Evolutionary conservation across 192 early-diverging fungal genomes (phyloP), one percentile per base, ranked within the genome.

Genomic region (Coemansia sp.): DNA sequence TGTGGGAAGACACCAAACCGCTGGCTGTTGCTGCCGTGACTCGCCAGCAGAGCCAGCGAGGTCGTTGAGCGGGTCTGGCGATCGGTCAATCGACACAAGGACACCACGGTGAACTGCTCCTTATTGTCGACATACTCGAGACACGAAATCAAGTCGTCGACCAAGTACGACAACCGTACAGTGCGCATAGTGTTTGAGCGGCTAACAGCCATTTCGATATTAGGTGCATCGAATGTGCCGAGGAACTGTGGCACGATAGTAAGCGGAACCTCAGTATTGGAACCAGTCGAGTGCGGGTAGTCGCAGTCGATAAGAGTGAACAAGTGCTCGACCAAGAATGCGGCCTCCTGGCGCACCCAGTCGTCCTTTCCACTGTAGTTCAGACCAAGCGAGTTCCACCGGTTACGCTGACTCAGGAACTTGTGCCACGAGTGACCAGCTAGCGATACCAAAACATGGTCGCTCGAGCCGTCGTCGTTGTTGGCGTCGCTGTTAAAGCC

Each of bases 361-460:
- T 81, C 79, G 10, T 76, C 73, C 45, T 70, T 67, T 59, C 59
- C 50, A 10, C 54, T 35, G 65, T 81, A 81, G n/a, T 42, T 48
- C 21, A 81, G 70, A 4, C 74, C 74, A 24, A 81, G 74, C 64
- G 79, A 73, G 44, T 24, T 33, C 79, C 79, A 81, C 44, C 79
- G 67, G 54, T 51, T 81, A 21, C 74, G 69, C 59, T 63, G 59
- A 41, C 64, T 29, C 53, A 81, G 65, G 48, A 81, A 81, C 74
- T 64, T 62, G 68, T 81, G 79, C 79, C 79, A 81, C 44, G 79
- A 81, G 45, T 81, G 79, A 2, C 74, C 79, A 3, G 45, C 70
- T 31, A 75, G 63, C 6, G 79, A 70, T 11, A 73, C 40, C 17
- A 81, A 62, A 44, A 63, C 31, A 34, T 59, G 36, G 63, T 57